phyloP scores from a whole-genome alignment of 306 rosid species.

The Chamaecrista fasciculata region DNA sequence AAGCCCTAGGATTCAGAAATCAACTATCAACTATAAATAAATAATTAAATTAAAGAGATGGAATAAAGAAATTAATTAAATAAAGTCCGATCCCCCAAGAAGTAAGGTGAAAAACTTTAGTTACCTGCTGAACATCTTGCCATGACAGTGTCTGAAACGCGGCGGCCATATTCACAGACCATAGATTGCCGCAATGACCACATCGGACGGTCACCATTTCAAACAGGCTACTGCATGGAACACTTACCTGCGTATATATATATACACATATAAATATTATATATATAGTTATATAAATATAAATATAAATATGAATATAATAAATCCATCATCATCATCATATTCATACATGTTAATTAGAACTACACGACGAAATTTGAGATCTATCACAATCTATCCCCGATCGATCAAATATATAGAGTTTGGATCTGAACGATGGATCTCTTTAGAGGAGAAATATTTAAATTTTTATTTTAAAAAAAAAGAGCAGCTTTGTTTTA shows the following conservation, averaged over 20 bases:
- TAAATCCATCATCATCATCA: no score
- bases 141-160: conserved; percentile 90
- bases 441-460: no score
- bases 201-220: conserved; percentile 99
- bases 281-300: no score
- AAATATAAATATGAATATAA: no score
- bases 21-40: not conserved
- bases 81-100: conserved; percentile 27
- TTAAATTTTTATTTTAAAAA: no score
- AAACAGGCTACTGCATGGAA: conserved; percentile 91
- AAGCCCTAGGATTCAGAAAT: conserved; percentile 39
- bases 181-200: conserved; percentile 98
- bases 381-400: no score
- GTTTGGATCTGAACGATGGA: no score
- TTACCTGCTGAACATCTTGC: conserved; percentile 77
- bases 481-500: no score
- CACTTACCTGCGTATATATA: conserved; percentile 73
- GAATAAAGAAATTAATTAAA: no score
- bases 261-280: not conserved
- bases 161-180: conserved; percentile 99
- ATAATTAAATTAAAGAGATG: not conserved
- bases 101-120: conserved; percentile 24
- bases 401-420: no score
- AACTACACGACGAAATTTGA: no score
- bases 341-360: no score